Percentiles rank a stretch among this genome's conserved stretches.
Conservation (phyloP, 2,329 filamentous ascomycete species). For the Claviceps purpurea region DNA sequence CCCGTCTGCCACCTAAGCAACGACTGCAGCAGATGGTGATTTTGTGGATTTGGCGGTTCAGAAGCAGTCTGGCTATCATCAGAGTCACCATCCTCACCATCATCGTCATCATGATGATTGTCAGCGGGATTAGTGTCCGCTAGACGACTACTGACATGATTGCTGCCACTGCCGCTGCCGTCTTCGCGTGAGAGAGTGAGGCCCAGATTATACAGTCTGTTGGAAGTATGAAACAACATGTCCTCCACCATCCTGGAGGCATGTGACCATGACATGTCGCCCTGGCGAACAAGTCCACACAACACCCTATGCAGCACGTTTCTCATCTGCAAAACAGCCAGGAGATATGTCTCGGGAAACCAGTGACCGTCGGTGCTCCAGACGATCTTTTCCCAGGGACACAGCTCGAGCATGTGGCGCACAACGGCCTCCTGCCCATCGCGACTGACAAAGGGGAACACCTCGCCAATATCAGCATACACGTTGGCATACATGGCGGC, state of each 20-base stretch:
- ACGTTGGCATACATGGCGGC: slow-evolving; percentile 66
- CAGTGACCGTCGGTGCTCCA: slow-evolving; percentile 74
- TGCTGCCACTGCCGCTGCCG: neutral
- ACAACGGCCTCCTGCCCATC: slow-evolving; percentile 62
- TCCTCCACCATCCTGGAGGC: slow-evolving; percentile 51
- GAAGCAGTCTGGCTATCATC: too few relatives aligned
- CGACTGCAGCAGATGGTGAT: neutral
- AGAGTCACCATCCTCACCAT: neutral
- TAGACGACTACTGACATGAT: neutral
- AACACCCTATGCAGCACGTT: slow-evolving; percentile 57
- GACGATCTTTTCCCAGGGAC: slow-evolving; percentile 60
- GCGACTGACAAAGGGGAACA: slow-evolving; percentile 66
- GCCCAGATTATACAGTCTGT: slow-evolving; percentile 53
- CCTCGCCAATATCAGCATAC: slow-evolving; percentile 70
- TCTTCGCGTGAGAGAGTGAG: neutral
- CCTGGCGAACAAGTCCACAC: slow-evolving; percentile 49
- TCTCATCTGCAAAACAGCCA: slow-evolving; percentile 59
- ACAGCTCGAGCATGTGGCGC: slow-evolving; percentile 60
- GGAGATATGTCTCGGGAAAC: slow-evolving; percentile 64
- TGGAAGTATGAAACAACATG: slow-evolving; percentile 66
- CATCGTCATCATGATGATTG: neutral
- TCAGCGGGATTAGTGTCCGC: neutral
- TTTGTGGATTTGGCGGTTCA: too few relatives aligned
- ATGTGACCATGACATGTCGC: slow-evolving; percentile 46
- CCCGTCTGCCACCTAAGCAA: neutral